A percentile compares a stretch with the other conserved stretches of the same genome.
These are phyloP conservation scores for Naumovozyma baii DNA, from an alignment of 805 yeast genomes.

Conservation along the genomic window DNA sequence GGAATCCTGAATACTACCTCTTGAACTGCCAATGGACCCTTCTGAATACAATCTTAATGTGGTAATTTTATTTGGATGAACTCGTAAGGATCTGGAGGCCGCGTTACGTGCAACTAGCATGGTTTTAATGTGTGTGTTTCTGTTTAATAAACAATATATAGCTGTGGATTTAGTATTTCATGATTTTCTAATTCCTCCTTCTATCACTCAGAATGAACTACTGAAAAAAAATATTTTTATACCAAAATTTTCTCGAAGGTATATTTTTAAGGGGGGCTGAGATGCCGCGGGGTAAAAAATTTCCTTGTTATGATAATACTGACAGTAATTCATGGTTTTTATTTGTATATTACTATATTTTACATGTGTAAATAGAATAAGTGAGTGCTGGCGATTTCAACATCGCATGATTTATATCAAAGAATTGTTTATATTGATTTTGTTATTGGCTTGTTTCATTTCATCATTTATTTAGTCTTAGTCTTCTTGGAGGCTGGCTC, in stretches of 20 bases:
- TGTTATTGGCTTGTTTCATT: background rate
- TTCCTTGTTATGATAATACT: too few species aligned
- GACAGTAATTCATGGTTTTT: too few species aligned
- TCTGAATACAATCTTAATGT: conserved; percentile 33
- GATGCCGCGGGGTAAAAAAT: background rate
- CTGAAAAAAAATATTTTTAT: too few species aligned
- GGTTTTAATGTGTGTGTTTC: background rate
- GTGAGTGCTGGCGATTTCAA: background rate
- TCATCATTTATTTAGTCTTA: conserved; percentile 1
- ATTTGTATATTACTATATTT: too few species aligned
- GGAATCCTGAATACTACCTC: conserved; percentile 40
- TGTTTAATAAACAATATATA: too few species aligned
- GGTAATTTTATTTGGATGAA: background rate
- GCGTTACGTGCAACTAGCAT: background rate
- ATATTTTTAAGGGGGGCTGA: background rate
- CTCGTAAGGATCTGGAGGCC: background rate
- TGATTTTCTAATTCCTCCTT: too few species aligned
- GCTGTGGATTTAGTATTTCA: too few species aligned
- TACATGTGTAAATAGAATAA: background rate
- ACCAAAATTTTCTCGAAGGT: too few species aligned
- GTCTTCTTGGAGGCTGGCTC: conserved; percentile 15
- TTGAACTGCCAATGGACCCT: conserved; percentile 51
- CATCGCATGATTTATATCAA: background rate
- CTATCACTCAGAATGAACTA: too few species aligned
- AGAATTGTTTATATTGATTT: too few species aligned